These are phyloP conservation scores for Neurospora sp. DNA, from an alignment of 495 filamentous ascomycete species.

Conservation along the genomic window DNA sequence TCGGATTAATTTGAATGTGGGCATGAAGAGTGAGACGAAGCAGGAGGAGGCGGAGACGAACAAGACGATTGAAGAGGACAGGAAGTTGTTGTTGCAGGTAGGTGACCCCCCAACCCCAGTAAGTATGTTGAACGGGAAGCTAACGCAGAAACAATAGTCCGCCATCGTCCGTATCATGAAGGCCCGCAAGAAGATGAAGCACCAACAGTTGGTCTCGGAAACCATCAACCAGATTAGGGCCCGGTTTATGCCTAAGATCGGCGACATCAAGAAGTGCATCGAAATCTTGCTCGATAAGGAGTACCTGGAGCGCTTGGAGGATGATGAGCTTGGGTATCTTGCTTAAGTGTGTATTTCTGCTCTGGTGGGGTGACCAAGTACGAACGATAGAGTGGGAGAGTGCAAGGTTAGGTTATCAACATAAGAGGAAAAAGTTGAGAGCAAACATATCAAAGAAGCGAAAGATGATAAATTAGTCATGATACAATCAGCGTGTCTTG, in stretches of 20 bases:
- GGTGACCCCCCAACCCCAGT: constrained; percentile 44
- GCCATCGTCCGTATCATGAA: constrained; percentile 99
- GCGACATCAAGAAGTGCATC: constrained; percentile 98
- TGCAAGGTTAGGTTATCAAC: background rate
- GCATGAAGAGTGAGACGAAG: constrained; percentile 89
- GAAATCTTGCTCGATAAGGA: constrained; percentile 99
- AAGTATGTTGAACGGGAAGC: no score
- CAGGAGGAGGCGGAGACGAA: constrained; percentile 93
- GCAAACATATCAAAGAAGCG: background rate
- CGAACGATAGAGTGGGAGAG: background rate
- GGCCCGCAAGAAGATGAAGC: constrained; percentile 96
- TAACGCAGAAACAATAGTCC: constrained; percentile 45
- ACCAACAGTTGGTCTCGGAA: constrained; percentile 84
- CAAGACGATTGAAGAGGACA: constrained; percentile 98
- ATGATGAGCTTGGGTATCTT: constrained; percentile 88
- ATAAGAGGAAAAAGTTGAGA: background rate
- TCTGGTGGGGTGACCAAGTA: background rate
- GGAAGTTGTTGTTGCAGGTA: constrained; percentile 94
- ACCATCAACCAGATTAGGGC: constrained; percentile 87
- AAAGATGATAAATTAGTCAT: background rate
- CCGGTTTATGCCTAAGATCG: constrained; percentile 88
- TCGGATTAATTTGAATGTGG: constrained; percentile 90
- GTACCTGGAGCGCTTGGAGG: constrained; percentile 90
- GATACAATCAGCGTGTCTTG: background rate
- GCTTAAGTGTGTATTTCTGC: constrained; percentile 38